These are phyloP conservation scores for Alternaria infectoria DNA, from an alignment of 2,329 filamentous ascomycete genomes.

Conservation along the genomic window DNA sequence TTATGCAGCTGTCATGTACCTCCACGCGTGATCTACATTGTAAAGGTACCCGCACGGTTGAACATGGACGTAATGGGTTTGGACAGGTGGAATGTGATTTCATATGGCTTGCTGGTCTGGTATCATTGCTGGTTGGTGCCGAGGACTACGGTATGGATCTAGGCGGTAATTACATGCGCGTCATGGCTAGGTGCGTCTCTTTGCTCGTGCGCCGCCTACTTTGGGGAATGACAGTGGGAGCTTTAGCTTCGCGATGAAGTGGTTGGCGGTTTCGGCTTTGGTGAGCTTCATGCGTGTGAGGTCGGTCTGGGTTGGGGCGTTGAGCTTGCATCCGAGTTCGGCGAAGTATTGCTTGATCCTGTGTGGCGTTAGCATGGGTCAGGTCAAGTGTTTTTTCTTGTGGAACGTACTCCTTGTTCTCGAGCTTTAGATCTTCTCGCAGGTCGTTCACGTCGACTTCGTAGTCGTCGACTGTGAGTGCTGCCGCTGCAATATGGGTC, in stretches of 20 bases:
- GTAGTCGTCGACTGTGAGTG: constrained; percentile 75
- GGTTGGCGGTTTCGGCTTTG: constrained; percentile 65
- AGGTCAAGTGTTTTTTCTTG: no score
- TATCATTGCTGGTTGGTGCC: background rate
- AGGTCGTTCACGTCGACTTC: constrained; percentile 74
- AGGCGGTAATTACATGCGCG: background rate
- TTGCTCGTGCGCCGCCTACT: constrained; percentile 35
- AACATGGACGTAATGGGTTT: background rate
- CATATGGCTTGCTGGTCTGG: background rate
- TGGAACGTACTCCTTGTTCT: constrained; percentile 64
- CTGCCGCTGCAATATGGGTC: constrained; percentile 74
- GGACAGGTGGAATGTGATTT: background rate
- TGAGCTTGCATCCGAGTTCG: constrained; percentile 75
- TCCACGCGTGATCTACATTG: background rate
- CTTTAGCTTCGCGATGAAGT: constrained; percentile 72
- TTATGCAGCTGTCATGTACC: constrained; percentile 4
- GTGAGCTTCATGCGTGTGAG: constrained; percentile 62
- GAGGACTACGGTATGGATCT: background rate
- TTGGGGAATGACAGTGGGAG: constrained; percentile 86
- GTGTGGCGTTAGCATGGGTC: constrained; percentile 13
- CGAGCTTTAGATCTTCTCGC: constrained; percentile 73
- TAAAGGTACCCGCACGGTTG: background rate
- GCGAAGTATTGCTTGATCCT: constrained; percentile 71
- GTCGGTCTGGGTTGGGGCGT: constrained; percentile 55
- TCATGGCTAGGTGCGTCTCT: constrained; percentile 10